Evolutionary conservation across 2,329 filamentous ascomycete species (phyloP).

Genomic region (Hirsutella minnesotensis): DNA sequence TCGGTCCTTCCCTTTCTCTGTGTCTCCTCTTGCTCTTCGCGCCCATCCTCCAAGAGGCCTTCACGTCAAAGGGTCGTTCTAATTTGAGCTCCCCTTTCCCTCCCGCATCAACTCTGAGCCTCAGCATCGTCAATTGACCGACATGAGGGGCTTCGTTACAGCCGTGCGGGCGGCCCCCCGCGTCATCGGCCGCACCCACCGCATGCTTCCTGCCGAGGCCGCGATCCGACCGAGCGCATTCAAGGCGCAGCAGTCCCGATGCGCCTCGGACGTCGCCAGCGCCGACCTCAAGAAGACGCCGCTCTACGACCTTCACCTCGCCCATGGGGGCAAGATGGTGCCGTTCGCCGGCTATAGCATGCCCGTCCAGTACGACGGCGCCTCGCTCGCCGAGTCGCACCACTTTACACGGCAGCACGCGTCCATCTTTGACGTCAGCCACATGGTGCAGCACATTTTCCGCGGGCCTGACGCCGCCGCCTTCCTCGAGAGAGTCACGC

Average conservation of each 20-base stretch:
- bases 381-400: constrained; percentile 75
- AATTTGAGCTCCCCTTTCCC: not conserved
- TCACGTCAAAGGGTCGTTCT: not conserved
- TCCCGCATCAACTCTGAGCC: not conserved
- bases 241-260: constrained; percentile 9
- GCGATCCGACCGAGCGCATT: not conserved
- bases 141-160: constrained; percentile 7
- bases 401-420: constrained; percentile 78
- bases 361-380: constrained; percentile 77
- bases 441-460: constrained; percentile 91
- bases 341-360: constrained; percentile 90
- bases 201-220: constrained; percentile 2
- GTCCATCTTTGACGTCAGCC: constrained; percentile 89
- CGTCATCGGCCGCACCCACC: constrained; percentile 9
- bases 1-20: constrained; percentile 4
- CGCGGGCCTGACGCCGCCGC: constrained; percentile 66
- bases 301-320: constrained; percentile 67
- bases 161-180: constrained; percentile 18
- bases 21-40: not conserved
- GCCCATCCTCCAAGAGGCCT: too few species aligned
- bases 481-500: constrained; percentile 78
- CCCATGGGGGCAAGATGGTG: constrained; percentile 82
- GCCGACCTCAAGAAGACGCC: constrained; percentile 49
- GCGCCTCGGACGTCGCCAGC: constrained; percentile 6
- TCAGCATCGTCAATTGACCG: constrained; percentile 1